Evolutionary conservation across 257 asterid species (phyloP), one percentile per base, ranked within the genome.

Genomic region (Primulina huaijiensis): DNA sequence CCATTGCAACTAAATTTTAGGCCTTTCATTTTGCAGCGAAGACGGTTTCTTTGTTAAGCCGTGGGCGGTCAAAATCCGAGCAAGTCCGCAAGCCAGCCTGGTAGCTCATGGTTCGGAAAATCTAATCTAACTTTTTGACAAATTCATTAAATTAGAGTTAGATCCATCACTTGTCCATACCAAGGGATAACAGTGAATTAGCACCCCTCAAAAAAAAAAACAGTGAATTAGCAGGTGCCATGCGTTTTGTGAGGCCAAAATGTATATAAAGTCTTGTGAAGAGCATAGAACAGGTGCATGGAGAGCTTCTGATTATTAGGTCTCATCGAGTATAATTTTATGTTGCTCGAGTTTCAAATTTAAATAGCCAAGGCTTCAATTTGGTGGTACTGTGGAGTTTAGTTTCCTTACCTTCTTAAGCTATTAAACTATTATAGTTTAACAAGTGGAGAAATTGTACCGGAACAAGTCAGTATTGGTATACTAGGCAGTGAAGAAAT

Each of bases 11-110:
- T 50, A 17, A 50, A 1, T 50, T 50, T 50, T 50, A 50, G 7
- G 57, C 16, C 14, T 43, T 38, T 58, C 50, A 29, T 58, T 56
- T 69, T 69, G 65, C 73, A 69, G 73, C 64, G 50, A 8, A 63
- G 73, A 16, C 8, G 57, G 38, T 37, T 40, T 58, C 16, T 65
- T 33, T 65, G 69, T 65, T 65, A 40, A 65, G 69, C 21, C 7
- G 5, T 40, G 37, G 70, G 69, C 19, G 9, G 59, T 10, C 40
- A 33, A 65, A 27, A 40, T 27, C 33, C 52, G 17, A 55, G 53
- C 25, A 20, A 37, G 20, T 14, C 19, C 23, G 58, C 59, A 40
- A 65, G 16, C 69, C 4, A 65, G 37, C 3, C 8, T 3, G 57
- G 1, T 50, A 40, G 21, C 21, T 50, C 57, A 50, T 50, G 57